Conservation (phyloP, 805 yeast species). For the Wickerhamiella musiphila region DNA sequence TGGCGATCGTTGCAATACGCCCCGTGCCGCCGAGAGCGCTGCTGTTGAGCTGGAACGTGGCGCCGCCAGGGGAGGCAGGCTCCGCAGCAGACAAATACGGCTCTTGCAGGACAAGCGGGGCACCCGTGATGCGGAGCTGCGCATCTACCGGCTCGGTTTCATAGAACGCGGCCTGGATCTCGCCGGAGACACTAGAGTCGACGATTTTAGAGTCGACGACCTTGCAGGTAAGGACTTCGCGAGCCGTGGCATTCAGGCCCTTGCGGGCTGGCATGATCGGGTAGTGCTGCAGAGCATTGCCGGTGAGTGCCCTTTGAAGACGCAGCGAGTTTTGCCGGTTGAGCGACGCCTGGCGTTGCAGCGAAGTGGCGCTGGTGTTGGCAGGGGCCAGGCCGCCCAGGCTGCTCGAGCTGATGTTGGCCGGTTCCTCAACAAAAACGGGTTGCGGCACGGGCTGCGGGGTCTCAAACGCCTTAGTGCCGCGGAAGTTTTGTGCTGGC, state of each 20-base stretch:
- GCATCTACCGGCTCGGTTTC: slow-evolving; percentile 9
- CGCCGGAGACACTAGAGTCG: slow-evolving; percentile 59
- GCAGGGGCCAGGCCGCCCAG: slow-evolving; percentile 3
- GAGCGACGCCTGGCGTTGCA: not conserved
- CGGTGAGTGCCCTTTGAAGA: slow-evolving; percentile 7
- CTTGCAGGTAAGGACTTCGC: slow-evolving; percentile 67
- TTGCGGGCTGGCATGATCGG: slow-evolving; percentile 17
- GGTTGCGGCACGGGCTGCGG: not conserved
- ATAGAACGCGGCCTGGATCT: slow-evolving; percentile 35
- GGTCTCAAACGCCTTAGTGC: slow-evolving; percentile 6
- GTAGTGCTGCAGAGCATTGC: slow-evolving; percentile 10
- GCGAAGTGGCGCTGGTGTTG: not conserved
- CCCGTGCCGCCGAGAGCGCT: slow-evolving; percentile 33
- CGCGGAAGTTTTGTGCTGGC: slow-evolving; percentile 12
- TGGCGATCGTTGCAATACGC: slow-evolving; percentile 40
- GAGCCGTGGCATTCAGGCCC: slow-evolving; percentile 54
- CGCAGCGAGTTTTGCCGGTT: slow-evolving; percentile 4
- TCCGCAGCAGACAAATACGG: not conserved
- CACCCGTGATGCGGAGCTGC: slow-evolving; percentile 1
- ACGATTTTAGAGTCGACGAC: slow-evolving; percentile 48
- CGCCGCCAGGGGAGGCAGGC: slow-evolving; percentile 12
- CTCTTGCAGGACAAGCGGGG: not conserved
- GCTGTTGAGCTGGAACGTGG: slow-evolving; percentile 14
- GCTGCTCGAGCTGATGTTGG: not conserved
- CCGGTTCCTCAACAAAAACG: slow-evolving; percentile 1